phyloP scores from a whole-genome alignment of 305 asterid genomes.

The Fraxinus latifolia region DNA sequence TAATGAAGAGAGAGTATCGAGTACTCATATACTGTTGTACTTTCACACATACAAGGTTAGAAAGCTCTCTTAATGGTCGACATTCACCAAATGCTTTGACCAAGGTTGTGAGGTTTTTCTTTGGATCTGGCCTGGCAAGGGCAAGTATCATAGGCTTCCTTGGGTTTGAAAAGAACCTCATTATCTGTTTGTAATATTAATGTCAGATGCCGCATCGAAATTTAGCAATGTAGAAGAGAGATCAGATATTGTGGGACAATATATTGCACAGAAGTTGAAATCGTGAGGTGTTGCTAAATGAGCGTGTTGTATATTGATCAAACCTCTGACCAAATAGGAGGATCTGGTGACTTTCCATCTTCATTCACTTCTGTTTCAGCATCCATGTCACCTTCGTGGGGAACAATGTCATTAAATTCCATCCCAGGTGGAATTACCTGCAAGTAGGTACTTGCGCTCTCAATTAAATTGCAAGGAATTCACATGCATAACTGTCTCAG shows the following conservation, averaged over 20 bases:
- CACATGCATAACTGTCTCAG: background rate
- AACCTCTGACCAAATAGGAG: slow-evolving; percentile 93
- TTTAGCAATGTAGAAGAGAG: slow-evolving; percentile 9
- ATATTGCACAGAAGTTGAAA: background rate
- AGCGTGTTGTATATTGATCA: slow-evolving; percentile 10
- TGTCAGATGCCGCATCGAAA: slow-evolving; percentile 13
- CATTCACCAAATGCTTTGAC: slow-evolving; percentile 99
- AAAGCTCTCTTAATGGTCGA: slow-evolving; percentile 88
- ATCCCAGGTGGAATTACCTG: slow-evolving; percentile 99
- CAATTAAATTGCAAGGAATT: slow-evolving; percentile 15
- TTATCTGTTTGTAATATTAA: slow-evolving; percentile 50
- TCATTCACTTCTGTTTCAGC: slow-evolving; percentile 75
- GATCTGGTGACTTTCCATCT: slow-evolving; percentile 81
- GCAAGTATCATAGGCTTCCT: slow-evolving; percentile 99
- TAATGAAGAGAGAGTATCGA: slow-evolving; percentile 16
- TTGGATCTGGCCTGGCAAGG: slow-evolving; percentile 99
- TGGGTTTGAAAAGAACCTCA: slow-evolving; percentile 96
- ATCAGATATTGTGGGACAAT: background rate
- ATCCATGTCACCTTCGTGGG: slow-evolving; percentile 92
- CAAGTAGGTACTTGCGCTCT: slow-evolving; percentile 29
- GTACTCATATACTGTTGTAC: background rate
- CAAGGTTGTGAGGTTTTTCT: slow-evolving; percentile 81
- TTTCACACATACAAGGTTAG: slow-evolving; percentile 70
- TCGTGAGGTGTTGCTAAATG: slow-evolving; percentile 6
- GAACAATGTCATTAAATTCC: slow-evolving; percentile 96